Percentiles rank a stretch among this genome's conserved stretches.
phyloP scores from a whole-genome alignment of 352 stramenopile genomes.

The Globisporangium abappressorium region DNA sequence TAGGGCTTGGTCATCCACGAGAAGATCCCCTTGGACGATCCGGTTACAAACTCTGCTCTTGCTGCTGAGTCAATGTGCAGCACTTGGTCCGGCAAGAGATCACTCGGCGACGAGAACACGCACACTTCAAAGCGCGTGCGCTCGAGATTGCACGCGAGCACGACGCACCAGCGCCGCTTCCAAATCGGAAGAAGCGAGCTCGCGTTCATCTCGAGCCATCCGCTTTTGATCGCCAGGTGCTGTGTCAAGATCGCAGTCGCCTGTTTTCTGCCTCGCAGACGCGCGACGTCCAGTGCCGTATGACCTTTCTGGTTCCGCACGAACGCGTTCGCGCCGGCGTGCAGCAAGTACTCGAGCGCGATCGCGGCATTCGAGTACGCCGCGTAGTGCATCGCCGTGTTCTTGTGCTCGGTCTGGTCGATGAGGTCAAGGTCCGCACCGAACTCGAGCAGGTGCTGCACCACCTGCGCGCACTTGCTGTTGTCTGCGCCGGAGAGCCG shows the following conservation, averaged over 20 bases:
- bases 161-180: conserved; percentile 62
- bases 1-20: conserved; percentile 37
- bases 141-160: conserved; percentile 47
- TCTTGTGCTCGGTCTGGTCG: conserved; percentile 36
- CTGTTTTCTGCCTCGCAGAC: conserved; percentile 41
- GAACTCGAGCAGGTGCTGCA: conserved; percentile 55
- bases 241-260: conserved; percentile 44
- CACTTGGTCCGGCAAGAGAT: conserved; percentile 38
- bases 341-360: conserved; percentile 54
- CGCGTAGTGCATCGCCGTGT: conserved; percentile 71
- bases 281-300: conserved; percentile 56
- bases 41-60: conserved; percentile 20
- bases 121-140: conserved; percentile 46
- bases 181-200: conserved; percentile 43
- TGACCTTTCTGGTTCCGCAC: conserved; percentile 56
- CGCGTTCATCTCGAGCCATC: conserved; percentile 50
- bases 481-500: background rate
- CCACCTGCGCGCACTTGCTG: conserved; percentile 22
- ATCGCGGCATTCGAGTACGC: conserved; percentile 48
- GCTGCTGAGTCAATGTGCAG: conserved; percentile 42
- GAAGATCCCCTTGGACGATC: conserved; percentile 22
- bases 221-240: conserved; percentile 44
- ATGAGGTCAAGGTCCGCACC: conserved; percentile 42
- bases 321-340: conserved; percentile 40
- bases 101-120: conserved; percentile 39